Evolutionary conservation across 2,329 filamentous ascomycete species (phyloP).

Genomic region (Cytospora schulzeri): DNA sequence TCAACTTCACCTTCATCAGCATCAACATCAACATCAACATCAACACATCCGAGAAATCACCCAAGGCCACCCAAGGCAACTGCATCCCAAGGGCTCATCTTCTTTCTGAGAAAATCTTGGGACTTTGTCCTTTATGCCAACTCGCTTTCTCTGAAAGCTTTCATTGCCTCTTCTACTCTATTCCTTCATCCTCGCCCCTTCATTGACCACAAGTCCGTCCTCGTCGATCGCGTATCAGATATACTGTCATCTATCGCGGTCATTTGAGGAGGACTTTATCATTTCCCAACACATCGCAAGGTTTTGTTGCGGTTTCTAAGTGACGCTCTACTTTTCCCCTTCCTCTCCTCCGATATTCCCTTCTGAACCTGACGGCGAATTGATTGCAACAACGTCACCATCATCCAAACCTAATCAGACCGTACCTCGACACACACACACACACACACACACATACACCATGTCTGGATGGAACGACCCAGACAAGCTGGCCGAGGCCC

Average conservation of each 20-base stretch:
- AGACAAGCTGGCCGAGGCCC: not conserved
- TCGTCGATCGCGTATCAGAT: not conserved
- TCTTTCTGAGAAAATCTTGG: not conserved
- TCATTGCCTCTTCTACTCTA: not conserved
- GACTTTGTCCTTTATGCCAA: not conserved
- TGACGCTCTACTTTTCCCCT: not conserved
- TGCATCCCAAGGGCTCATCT: not conserved
- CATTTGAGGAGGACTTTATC: not conserved
- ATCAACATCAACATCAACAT: not conserved
- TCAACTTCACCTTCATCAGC: too few relatives aligned
- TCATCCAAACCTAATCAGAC: not conserved
- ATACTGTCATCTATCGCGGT: not conserved
- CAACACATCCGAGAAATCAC: not conserved
- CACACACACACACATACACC: not conserved
- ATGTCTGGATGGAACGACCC: not conserved
- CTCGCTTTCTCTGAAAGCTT: not conserved
- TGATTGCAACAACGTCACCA: not conserved
- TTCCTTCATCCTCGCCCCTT: not conserved
- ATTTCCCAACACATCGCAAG: not conserved
- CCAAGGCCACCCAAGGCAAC: not conserved
- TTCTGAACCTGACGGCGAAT: not conserved
- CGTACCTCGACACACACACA: not conserved
- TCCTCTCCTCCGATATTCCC: not conserved
- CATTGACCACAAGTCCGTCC: not conserved
- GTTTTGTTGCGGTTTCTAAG: not conserved